phyloP scores from a whole-genome alignment of 2,329 filamentous ascomycete genomes.

The Botryotinia globosa region DNA sequence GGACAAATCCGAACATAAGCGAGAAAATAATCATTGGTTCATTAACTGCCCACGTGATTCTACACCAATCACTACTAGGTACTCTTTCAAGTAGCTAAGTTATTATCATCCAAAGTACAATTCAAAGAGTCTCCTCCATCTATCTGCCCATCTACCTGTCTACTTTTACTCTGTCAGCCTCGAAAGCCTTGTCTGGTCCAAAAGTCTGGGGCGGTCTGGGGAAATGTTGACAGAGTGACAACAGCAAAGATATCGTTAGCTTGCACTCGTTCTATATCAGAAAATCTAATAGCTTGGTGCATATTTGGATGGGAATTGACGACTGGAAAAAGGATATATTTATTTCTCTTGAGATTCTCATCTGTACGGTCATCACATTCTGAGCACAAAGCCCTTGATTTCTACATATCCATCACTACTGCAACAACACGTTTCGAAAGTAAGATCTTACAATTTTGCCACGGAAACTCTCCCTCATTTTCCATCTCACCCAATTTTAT shows the following conservation, averaged over 20 bases:
- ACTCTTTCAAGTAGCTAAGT: neutral
- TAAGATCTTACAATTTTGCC: neutral
- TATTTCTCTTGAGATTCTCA: neutral
- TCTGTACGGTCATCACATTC: neutral
- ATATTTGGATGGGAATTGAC: too few relatives aligned
- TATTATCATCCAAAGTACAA: neutral
- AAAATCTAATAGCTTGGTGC: neutral
- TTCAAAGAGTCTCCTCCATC: too few relatives aligned
- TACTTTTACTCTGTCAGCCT: neutral
- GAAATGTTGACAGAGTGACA: neutral
- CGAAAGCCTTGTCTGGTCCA: neutral
- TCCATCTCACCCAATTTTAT: neutral
- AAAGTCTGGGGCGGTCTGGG: neutral
- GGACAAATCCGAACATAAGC: conserved; percentile 2
- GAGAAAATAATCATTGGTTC: neutral
- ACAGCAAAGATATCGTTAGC: neutral
- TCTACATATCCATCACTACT: neutral
- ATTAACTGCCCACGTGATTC: neutral
- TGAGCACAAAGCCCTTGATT: neutral
- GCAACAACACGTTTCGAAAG: neutral
- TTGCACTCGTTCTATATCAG: neutral
- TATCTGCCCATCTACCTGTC: neutral
- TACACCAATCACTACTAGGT: neutral
- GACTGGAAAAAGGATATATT: neutral
- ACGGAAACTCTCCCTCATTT: neutral